Evolutionary conservation across 1,139 yeast species (phyloP), one percentile per base, ranked within the genome.

Genomic region (Starmera stellimalicola): DNA sequence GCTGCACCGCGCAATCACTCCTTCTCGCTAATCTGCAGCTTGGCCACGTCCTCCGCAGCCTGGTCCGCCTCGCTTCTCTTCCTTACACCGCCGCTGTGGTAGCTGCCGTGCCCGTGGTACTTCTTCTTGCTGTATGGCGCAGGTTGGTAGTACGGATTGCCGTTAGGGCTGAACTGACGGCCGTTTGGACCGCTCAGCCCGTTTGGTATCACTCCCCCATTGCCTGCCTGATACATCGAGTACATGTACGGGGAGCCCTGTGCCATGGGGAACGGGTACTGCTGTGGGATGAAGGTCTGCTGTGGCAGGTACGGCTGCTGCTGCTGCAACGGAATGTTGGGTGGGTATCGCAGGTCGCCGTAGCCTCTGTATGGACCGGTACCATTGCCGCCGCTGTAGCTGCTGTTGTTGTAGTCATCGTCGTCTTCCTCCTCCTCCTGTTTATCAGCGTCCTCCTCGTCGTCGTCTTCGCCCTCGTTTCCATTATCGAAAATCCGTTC

Each of bases 401-500:
- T 18, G 16, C 11, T 16, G n/a, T 29, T 25, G 4, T 26, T 16
- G 15, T 29, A 11, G 6, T 18, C 12, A 22, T 15, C 17, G 6
- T 18, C 29, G 1, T 27, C 26, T 2, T 18, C 33, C 7, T 37
- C 26, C 4, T 32, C 37, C 2, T 29, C 38, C 3, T 35, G 37
- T 0, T 36, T 38, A 3, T 35, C 43, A 4, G 48, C 55, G 4
- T 48, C 55, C 5, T 44, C 56, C 4, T 48, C 53, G 2, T 51
- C 60, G 3, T 50, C 55, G 3, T 55, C 56, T 3, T 47, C 56
- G 9, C 50, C 57, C 5, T 48, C 54, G 6, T 50, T 60, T 1
- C 47, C 52, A 3, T 43, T 55, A 17, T 58, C 58, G 47, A 69
- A 68, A 9, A 69, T 69, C 34, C 68, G 54, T 20, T 67, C 70